These are phyloP conservation scores for Neurospora sp. DNA, from an alignment of 2,329 filamentous ascomycete genomes.

Conservation along the genomic window DNA sequence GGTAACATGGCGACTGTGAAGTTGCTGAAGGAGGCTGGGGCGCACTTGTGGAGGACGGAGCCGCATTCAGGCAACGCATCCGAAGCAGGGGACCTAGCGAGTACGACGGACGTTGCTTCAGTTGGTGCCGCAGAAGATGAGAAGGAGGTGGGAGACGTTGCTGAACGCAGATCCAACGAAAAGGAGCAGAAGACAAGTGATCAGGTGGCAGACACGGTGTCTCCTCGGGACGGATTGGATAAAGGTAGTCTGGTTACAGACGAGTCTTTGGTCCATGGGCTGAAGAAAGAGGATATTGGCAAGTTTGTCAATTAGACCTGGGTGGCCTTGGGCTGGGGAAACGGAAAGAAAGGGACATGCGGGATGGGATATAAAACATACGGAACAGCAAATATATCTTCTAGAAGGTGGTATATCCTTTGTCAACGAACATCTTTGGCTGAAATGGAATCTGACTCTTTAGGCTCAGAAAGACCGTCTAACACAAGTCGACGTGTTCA, in stretches of 20 bases:
- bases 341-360: not conserved
- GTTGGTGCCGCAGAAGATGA: slow-evolving; percentile 2
- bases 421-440: not conserved
- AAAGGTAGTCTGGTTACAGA: not conserved
- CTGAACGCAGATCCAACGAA: not conserved
- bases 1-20: slow-evolving; percentile 43
- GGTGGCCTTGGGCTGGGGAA: not conserved
- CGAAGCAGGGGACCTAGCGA: slow-evolving; percentile 9
- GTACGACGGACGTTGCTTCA: slow-evolving; percentile 1
- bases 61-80: slow-evolving; percentile 15
- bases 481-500: not conserved
- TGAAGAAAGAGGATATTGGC: not conserved
- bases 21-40: slow-evolving; percentile 48
- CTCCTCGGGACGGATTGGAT: not conserved
- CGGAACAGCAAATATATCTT: not conserved
- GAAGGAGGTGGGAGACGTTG: not conserved
- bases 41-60: slow-evolving; percentile 47
- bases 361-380: not conserved
- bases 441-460: not conserved
- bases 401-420: not conserved
- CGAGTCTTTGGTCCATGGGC: not conserved
- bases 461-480: not conserved
- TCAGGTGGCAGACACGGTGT: not conserved
- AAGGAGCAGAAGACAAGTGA: not conserved
- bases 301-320: not conserved